Base-by-base conservation (phyloP, 2,329 filamentous ascomycete species). In the Sporothrix humicola region DNA sequence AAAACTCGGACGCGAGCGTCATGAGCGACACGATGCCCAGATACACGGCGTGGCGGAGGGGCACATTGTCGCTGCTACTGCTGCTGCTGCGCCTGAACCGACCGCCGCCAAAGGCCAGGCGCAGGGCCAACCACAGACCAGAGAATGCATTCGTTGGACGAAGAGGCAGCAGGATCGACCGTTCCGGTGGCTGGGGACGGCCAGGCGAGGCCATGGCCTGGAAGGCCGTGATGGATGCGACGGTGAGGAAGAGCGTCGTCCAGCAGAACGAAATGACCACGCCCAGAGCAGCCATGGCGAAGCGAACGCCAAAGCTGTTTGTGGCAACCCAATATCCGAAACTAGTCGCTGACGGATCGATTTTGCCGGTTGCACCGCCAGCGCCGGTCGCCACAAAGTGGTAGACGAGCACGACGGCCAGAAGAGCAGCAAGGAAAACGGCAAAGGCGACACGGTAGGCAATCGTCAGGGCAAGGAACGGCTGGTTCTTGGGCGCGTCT, bases 1-100 rank as follows among this genome's bases (percentile, higher is more conserved):
- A 82, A 66, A 86, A 83, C 68, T 88, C 85, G 26, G 85, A 82
- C 2, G 87, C 79, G 26, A 87, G 81, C 3, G 84, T 80, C 65
- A 84, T 82, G 5, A 83, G 75, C 0, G 84, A 82, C 10, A 84
- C 81, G 13, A 82, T 72, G 31, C 82, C 79, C 0, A 85, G 80
- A 73, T 85, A 85, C 7, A 79, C 69, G 26, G 72, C 59, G 26
- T 52, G 48, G 17, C 61, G 50, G 23, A 58, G 20, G 48, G 46
- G 63, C 31, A 68, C 56, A 6, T 48, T 54, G 52, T 65, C 68
- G 13, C 44, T 23, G 23, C 15, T 26, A 46, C 26, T 9, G 9
- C 56, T 44, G 0, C 7, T 42, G 9, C 13, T 17, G 4, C 31
- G 31, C 7, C 2, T 42, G 12, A 61, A 61, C 3, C 58, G 58